Evolutionary conservation across 371 early-diverging fungal genomes (phyloP), one percentile per base, ranked within the genome.

Genomic region (Apophysomyces trapeziformis): DNA sequence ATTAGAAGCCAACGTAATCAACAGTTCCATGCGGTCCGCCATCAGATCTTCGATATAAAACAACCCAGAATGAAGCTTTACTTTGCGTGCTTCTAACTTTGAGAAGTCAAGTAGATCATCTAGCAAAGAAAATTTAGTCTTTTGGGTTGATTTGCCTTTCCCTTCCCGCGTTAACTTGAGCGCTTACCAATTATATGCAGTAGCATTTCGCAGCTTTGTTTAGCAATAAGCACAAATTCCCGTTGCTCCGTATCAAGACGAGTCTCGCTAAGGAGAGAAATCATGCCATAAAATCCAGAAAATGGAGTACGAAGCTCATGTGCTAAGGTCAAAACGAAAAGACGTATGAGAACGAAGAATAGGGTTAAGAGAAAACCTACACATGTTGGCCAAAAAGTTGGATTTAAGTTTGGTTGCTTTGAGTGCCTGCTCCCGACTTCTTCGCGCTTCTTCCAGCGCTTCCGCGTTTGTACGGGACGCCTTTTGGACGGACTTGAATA

Each of bases 51-150:
- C 86, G 16, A 87, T 74, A 56, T 84, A 83, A 26, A 88, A 70
- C 1, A 82, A 66, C 1, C 83, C 80, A 36, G 75, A 66, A 41
- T 86, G 82, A n/a, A 88, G 54, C 8, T 82, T 84, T 41, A 88
- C 86, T 57, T 88, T 88, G 50, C 81, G 85, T 0, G 89, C 85
- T 64, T 88, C 86, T 62, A 88, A 64, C 47, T 87, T 89, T 41
- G 85, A 85, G 58, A 88, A 88, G 64, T 89, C 86, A 54, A 89
- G 65, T 36, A 89, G 60, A 66, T 88, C 88, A 37, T 88, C 79
- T 72, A 61, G 6, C 6, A 21, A 50, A 6, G 2, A 26, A 26
- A 26, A 26, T 26, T 26, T 26, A 26, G 32, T 26, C 32, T 26
- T 26, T 26, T 26, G 32, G 32, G 2, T 26, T 26, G 32, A 26